Evolutionary conservation across 2,329 filamentous ascomycete species (phyloP), one percentile per base, ranked within the genome.

Genomic region (Penicillium nordicum): DNA sequence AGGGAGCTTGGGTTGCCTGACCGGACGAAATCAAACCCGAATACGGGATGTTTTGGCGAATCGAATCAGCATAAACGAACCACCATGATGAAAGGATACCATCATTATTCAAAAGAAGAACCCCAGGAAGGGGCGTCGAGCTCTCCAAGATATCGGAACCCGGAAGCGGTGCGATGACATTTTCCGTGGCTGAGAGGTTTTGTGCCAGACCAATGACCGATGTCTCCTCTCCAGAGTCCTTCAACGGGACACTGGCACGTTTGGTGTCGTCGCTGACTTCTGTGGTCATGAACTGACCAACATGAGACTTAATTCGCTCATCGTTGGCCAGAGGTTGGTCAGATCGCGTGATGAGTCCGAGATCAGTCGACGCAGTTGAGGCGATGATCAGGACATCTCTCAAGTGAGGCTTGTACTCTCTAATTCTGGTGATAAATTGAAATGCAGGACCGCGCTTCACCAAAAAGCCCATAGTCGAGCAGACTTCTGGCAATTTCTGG

Each of bases 61-160:
- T 86, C 2, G 93, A 92, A 41, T 95, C 91, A 36, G 88, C 85
- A 75, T 97, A 97, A 21, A 97, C 83, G 42, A 97, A 76, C 90
- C 93, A 97, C 92, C 93, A 99, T 12, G 86, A 83, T 44, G 85
- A 86, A 16, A 99, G 79, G 10, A 96, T 77, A 61, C 94, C 94
- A 67, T 97, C 90, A 63, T 96, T 88, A 58, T 95, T 97, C 16
- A 99, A 79, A 30, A 91, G 82, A 81, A 94, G 88, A 41, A 96
- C 80, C 11, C 87, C 90, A 6, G 94, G 94, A 9, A 97, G 76
- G 12, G 94, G 93, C 1, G 85, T 86, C 0, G 87, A 82, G 5
- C 92, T 95, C 66, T 92, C 84, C 32, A 88, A 83, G 45, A 95
- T 85, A 67, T 96, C 88, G 60, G 94, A 88, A 1, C 84, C 82